Evolutionary conservation across 1,284 basidiomycete species (phyloP), one percentile per base, ranked within the genome.

Genomic region (Pseudozyma thailandica): DNA sequence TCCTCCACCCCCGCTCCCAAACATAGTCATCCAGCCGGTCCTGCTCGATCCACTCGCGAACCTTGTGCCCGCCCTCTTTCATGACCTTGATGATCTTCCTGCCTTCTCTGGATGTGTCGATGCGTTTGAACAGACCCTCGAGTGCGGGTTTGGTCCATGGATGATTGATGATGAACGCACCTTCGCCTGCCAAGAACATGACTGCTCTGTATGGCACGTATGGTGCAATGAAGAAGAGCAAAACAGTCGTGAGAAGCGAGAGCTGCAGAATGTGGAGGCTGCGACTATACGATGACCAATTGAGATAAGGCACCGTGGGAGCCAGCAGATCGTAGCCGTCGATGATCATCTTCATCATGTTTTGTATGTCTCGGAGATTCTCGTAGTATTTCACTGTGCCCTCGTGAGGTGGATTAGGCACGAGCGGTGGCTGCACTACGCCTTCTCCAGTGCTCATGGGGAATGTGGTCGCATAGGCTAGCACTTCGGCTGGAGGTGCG

Each of bases 341-440:
- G 31, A 80, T 79, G 38, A 82, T 69, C 61, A 82, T 73, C 15
- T 69, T 61, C 81, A 82, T 82, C 81, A 82, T 82, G 66, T 82
- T 82, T 54, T 82, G 81, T 20, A 82, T 82, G 61, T 82, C 80
- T n/a, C 81, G 62, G 54, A 82, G 62, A 30, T 82, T 81, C 41
- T 81, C 68, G 49, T 75, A 79, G 60, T 80, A 82, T 26, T 77
- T 69, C 49, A 81, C 59, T 15, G 76, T 79, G 10, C 78, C 79
- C 46, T 82, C 81, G 43, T 74, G 63, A 10, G 80, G 79, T 6
- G 79, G 80, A 13, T 77, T 74, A 15, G 81, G 74, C n/a, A 74
- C 51, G 26, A 81, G 59, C 0, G 80, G 75, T 0, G 74, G 71
- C 23, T 63, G 58, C 1, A 57, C 51, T 10, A 47, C 38, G 25